phyloP scores from a whole-genome alignment of 2,329 filamentous ascomycete species.

The Cordyceps cateniannulata region DNA sequence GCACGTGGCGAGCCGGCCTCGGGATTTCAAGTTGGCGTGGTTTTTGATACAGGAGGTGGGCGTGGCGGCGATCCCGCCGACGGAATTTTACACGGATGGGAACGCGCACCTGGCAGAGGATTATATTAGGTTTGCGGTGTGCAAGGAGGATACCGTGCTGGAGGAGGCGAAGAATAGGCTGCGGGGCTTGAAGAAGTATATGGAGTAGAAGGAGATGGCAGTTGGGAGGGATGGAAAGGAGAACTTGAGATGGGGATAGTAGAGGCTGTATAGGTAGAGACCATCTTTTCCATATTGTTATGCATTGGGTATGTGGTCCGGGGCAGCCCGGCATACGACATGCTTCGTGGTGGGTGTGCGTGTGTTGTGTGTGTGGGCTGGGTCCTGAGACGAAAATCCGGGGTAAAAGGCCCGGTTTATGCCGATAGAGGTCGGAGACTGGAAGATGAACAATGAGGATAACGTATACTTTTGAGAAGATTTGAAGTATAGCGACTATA shows the following conservation, averaged over 20 bases:
- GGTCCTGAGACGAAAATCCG: neutral
- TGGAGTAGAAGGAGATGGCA: constrained; percentile 24
- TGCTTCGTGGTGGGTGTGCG: too few species aligned
- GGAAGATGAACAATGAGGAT: neutral
- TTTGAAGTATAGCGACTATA: too few species aligned
- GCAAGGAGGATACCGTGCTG: constrained; percentile 83
- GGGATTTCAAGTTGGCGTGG: constrained; percentile 94
- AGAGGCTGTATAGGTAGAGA: neutral
- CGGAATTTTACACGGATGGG: constrained; percentile 86
- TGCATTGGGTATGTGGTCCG: neutral
- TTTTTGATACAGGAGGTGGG: constrained; percentile 96
- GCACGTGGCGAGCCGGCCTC: constrained; percentile 76
- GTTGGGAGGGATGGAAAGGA: neutral
- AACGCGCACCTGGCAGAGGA: constrained; percentile 86
- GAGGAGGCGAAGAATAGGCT: constrained; percentile 72
- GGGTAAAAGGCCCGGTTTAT: neutral
- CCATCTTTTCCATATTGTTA: too few species aligned
- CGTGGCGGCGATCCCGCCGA: constrained; percentile 91
- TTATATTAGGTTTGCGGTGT: constrained; percentile 91
- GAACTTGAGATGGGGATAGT: neutral
- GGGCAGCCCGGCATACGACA: neutral
- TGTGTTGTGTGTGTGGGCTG: neutral
- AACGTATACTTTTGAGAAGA: too few species aligned
- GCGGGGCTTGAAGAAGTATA: constrained; percentile 66
- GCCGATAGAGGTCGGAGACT: neutral